Evolutionary conservation across 2,329 filamentous ascomycete species (phyloP).

Genomic region (Cladophialophora bantiana): DNA sequence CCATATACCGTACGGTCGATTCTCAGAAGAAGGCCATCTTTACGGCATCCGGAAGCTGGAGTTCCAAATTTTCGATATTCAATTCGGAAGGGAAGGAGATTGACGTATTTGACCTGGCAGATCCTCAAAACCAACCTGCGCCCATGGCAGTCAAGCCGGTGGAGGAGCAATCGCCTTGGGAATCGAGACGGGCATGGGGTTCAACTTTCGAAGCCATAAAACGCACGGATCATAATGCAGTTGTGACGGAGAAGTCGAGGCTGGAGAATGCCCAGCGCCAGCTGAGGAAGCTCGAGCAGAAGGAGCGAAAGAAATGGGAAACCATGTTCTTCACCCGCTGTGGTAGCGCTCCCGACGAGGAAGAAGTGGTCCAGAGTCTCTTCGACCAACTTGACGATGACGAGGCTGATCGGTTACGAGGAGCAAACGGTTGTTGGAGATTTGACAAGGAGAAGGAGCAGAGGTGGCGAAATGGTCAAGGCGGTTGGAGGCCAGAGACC

Average conservation of each 20-base stretch:
- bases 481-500: slow-evolving; percentile 23
- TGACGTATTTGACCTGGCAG: slow-evolving; percentile 62
- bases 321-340: slow-evolving; percentile 74
- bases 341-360: slow-evolving; percentile 4
- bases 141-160: slow-evolving; percentile 73
- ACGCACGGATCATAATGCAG: slow-evolving; percentile 81
- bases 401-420: slow-evolving; percentile 27
- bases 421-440: slow-evolving; percentile 34
- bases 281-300: slow-evolving; percentile 74
- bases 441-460: slow-evolving; percentile 32
- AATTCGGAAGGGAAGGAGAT: slow-evolving; percentile 56
- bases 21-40: slow-evolving; percentile 25
- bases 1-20: slow-evolving; percentile 32
- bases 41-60: slow-evolving; percentile 37
- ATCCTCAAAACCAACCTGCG: slow-evolving; percentile 30
- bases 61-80: slow-evolving; percentile 77
- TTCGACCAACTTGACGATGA: slow-evolving; percentile 19
- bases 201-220: slow-evolving; percentile 83
- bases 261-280: slow-evolving; percentile 90
- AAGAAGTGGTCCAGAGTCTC: slow-evolving; percentile 17
- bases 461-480: slow-evolving; percentile 31
- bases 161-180: slow-evolving; percentile 82
- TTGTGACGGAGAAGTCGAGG: slow-evolving; percentile 79
- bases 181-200: slow-evolving; percentile 86
- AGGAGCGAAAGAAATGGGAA: slow-evolving; percentile 80